Percentiles rank a stretch among this genome's conserved stretches.
phyloP scores from a whole-genome alignment of 1,284 basidiomycete species.

The Cryptococcus sp. region DNA sequence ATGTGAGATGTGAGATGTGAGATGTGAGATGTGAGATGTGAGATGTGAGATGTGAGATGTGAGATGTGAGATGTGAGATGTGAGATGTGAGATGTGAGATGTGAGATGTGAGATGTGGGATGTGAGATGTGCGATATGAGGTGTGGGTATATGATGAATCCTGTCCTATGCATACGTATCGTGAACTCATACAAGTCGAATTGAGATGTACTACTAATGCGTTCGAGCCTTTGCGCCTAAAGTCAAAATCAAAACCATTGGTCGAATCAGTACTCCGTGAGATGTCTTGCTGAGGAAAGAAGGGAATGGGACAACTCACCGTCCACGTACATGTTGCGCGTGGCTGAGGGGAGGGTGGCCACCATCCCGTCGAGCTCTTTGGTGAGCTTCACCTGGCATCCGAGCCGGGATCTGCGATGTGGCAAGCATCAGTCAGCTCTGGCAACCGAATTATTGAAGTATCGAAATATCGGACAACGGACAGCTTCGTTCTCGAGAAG shows the following conservation, averaged over 20 bases:
- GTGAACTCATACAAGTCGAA: too few relatives aligned
- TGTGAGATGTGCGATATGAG: too few relatives aligned
- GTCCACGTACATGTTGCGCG: conserved; percentile 96
- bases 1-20: too few relatives aligned
- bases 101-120: too few relatives aligned
- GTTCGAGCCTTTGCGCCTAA: conserved; percentile 37
- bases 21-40: too few relatives aligned
- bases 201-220: conserved; percentile 14
- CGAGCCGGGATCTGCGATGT: conserved; percentile 59
- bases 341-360: conserved; percentile 85
- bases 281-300: neutral
- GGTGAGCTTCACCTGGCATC: conserved; percentile 79
- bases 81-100: too few relatives aligned
- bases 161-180: too few relatives aligned
- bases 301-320: conserved; percentile 58
- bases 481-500: neutral
- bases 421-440: conserved; percentile 1
- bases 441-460: neutral
- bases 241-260: too few relatives aligned
- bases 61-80: too few relatives aligned
- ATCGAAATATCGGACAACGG: neutral
- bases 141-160: too few relatives aligned
- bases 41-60: too few relatives aligned
- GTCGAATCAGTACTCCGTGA: neutral
- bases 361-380: conserved; percentile 82